Evolutionary conservation across 176 grass and related monocot genomes (phyloP).

Genomic region (Triticum urartu): DNA sequence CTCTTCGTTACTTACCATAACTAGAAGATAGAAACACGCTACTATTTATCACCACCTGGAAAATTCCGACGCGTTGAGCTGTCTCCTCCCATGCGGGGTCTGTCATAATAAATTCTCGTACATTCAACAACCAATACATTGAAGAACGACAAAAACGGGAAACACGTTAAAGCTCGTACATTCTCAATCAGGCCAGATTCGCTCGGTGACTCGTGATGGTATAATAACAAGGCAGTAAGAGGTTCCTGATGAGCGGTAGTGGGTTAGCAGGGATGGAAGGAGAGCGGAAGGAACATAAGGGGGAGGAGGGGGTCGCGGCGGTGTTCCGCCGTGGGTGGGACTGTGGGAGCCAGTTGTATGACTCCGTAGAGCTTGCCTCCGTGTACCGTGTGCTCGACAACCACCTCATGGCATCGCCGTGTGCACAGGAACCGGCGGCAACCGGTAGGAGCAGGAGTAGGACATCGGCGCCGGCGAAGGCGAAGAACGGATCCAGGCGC

Average conservation of each 20-base stretch:
- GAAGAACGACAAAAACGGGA: not conserved
- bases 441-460: not conserved
- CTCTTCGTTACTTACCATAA: not conserved
- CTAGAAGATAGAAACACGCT: not conserved
- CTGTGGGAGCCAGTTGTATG: slow-evolving; percentile 66
- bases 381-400: slow-evolving; percentile 51
- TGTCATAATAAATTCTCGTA: not conserved
- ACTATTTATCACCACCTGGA: too few species aligned
- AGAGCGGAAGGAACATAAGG: not conserved
- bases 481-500: not conserved
- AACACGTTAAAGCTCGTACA: not conserved
- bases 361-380: slow-evolving; percentile 64
- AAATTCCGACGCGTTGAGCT: not conserved
- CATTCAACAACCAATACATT: not conserved
- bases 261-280: not conserved
- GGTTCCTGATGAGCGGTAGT: not conserved
- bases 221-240: not conserved
- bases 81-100: not conserved
- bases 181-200: not conserved
- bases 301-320: not conserved
- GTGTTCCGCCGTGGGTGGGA: slow-evolving; percentile 43
- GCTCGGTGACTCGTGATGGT: not conserved
- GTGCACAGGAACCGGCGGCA: not conserved
- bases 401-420: slow-evolving; percentile 42
- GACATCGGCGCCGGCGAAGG: not conserved